Evolutionary conservation across 1,139 yeast species (phyloP), one percentile per base, ranked within the genome.

Genomic region (Zygoascus sp.): DNA sequence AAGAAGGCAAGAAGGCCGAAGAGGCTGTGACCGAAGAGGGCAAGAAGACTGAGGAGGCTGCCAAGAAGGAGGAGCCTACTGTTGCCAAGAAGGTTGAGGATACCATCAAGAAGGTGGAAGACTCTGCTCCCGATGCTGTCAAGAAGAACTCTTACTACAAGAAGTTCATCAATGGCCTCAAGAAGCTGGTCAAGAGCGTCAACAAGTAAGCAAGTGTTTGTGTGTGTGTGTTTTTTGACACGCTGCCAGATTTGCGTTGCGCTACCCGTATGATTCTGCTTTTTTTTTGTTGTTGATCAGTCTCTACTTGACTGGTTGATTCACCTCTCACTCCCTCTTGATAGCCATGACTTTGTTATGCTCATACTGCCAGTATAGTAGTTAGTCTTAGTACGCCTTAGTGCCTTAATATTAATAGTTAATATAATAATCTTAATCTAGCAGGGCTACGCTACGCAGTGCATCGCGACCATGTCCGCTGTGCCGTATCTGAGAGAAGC

Each of bases 101-200:
- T 43, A 61, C 51, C 30, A 49, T 45, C 34, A 53, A 54, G 48
- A 47, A 42, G 47, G 53, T 53, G 17, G 54, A 48, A 17, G 54
- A 49, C 20, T 49, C 53, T 34, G 55, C 50, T 15, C 57, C 63
- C 38, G 60, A 54, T 21, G 47, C 52, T 15, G 53, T 54, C 49
- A 59, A 74, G 69, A 76, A 75, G 74, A 70, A 70, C 59, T 71
- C 72, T 53, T 66, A 75, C 61, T 70, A 75, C 67, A 77, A 75
- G 72, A 77, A 70, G 64, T 63, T 75, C 49, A 59, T 74, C 53
- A 62, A 66, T 55, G 75, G 72, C 62, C 68, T 78, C 61, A 77
- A 74, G 70, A 72, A 73, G 63, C 62, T 73, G 39, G 61, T 64
- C 54, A 59, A 63, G 55, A 53, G 57, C 40, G 63, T 70, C 47